Evolutionary conservation across 2,329 filamentous ascomycete genomes (phyloP).

Genomic region (Cladosporium sp.): DNA sequence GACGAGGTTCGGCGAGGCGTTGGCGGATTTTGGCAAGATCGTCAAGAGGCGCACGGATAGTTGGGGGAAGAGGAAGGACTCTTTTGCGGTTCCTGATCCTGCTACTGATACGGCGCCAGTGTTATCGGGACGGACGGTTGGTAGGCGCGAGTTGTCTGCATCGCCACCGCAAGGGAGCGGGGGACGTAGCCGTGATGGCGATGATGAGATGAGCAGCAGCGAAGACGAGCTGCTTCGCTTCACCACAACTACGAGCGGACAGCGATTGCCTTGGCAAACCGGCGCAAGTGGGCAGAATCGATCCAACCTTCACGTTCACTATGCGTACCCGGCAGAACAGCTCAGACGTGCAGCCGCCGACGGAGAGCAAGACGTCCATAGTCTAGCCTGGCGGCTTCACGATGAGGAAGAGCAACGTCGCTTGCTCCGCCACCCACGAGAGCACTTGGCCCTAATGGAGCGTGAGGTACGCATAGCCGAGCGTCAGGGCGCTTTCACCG

Average conservation of each 20-base stretch:
- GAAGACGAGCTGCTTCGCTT: not conserved
- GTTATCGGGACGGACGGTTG: no score
- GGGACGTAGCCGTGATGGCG: not conserved
- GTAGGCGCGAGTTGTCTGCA: no score
- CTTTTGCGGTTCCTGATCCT: not conserved
- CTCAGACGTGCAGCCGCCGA: no score
- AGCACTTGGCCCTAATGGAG: not conserved
- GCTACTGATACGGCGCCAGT: no score
- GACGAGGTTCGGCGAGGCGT: not conserved
- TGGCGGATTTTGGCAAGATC: not conserved
- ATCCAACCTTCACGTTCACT: no score
- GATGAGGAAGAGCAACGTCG: no score
- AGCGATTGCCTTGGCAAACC: no score
- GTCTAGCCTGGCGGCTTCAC: no score
- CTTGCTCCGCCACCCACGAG: not conserved
- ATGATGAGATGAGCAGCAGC: not conserved
- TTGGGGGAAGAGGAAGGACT: not conserved
- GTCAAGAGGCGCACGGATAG: not conserved
- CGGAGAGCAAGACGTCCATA: no score
- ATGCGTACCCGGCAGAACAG: no score
- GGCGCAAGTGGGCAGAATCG: no score
- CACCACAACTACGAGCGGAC: no score
- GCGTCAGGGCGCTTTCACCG: not conserved
- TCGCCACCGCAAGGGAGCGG: not conserved
- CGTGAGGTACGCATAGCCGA: conserved; percentile 1